Evolutionary conservation across 1,284 basidiomycete species (phyloP), one percentile per base, ranked within the genome.

Genomic region (Fomitiporia mediterranea): DNA sequence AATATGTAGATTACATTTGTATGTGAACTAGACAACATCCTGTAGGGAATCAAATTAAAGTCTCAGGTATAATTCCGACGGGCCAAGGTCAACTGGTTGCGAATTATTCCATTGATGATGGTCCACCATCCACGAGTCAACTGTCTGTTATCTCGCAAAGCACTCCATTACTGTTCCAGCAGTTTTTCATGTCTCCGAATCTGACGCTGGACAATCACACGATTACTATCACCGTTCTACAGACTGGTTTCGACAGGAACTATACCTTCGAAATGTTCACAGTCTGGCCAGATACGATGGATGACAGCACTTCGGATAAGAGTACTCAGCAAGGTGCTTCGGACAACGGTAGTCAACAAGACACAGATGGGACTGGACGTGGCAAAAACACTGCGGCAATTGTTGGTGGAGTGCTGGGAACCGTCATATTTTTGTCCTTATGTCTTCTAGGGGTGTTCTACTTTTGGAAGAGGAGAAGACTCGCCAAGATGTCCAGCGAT

Each of bases 101-200:
- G 21, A 54, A 54, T 13, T 58, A 58, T 23, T 54, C 17, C 15
- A 37, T 58, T 21, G 56, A 58, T 25, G 52, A 27, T 0, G 30
- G 42, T 6, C 5, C 21, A 25, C 51, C 56, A 21, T 3, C 8
- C 3, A 49, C 17, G 21, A 23, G 32, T n/a, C n/a, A 6, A 27
- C 13, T 47, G 38, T 34, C 51, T 13, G 17, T 34, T 15, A 19
- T 40, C 19, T 5, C 51, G 19, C 27, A 39, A 52, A 38, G 25
- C 15, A 8, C 34, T 35, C 34, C 50, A 8, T 9, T 52, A 21
- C 9, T 8, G 5, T 25, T 23, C 37, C 40, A 30, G 13, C 43
- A 44, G 34, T 43, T 46, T 35, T 57, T 52, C 32, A 28, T 34
- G n/a, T 57, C 55, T 13, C 23, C 37, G 15, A 25, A 4, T 1